Conservation (phyloP, 148 eudicot species). For the Vaccinium vitisidaea region DNA sequence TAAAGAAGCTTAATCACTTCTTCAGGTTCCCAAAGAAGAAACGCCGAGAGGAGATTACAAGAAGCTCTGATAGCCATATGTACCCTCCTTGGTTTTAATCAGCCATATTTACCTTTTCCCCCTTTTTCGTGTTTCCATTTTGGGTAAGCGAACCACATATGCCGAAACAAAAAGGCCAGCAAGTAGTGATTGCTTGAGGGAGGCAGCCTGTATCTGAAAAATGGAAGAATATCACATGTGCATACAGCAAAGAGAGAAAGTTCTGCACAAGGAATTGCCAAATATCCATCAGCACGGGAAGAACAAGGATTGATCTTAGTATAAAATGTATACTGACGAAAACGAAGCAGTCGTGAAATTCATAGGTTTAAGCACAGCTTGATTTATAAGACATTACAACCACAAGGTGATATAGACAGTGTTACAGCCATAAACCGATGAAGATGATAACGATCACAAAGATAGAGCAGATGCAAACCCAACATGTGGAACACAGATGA, state of each 20-base stretch:
- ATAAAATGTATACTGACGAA: conserved; percentile 11
- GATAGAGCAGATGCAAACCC: background rate
- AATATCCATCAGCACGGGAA: conserved; percentile 1
- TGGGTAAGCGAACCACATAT: background rate
- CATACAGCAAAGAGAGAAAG: conserved; percentile 27
- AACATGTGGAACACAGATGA: conserved; percentile 3
- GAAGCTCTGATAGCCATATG: background rate
- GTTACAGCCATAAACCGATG: background rate
- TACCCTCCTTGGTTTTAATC: background rate
- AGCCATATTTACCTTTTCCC: background rate
- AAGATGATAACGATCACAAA: background rate
- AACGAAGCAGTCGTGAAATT: conserved; percentile 25
- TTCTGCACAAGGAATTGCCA: conserved; percentile 41
- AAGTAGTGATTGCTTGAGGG: background rate
- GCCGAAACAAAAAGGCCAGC: conserved; percentile 13
- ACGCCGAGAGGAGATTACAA: background rate
- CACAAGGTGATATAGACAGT: background rate
- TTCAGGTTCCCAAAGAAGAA: background rate
- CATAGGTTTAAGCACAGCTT: background rate
- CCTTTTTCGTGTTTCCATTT: background rate
- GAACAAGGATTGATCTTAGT: background rate
- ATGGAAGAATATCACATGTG: conserved; percentile 27
- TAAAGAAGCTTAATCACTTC: background rate
- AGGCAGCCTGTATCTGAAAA: conserved; percentile 21
- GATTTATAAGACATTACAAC: background rate